These are phyloP conservation scores for Ceratocystis diversiconidia DNA, from an alignment of 2,329 filamentous ascomycete species.

Conservation along the genomic window DNA sequence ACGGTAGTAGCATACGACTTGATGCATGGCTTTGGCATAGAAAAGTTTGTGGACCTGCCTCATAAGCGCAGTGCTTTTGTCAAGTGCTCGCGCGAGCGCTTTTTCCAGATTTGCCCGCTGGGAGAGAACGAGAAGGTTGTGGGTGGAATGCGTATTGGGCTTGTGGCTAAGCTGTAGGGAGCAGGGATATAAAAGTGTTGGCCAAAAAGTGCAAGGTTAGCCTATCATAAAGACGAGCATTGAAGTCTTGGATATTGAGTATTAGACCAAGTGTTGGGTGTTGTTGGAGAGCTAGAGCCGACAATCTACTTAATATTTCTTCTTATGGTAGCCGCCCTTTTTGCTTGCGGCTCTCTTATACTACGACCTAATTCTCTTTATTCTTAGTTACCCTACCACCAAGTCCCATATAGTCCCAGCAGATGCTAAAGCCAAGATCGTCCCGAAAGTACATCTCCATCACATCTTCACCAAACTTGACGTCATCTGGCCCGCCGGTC, in stretches of 20 bases:
- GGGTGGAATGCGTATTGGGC: conserved; percentile 37
- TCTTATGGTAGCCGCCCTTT: background rate
- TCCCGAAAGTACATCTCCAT: conserved; percentile 51
- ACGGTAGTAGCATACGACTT: conserved; percentile 63
- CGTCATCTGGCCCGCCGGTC: conserved; percentile 43
- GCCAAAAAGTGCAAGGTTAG: background rate
- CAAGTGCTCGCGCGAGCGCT: conserved; percentile 49
- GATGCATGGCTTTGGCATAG: conserved; percentile 56
- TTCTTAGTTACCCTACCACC: conserved; percentile 22
- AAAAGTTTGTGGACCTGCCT: conserved; percentile 58
- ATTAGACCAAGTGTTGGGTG: no score
- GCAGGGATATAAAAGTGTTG: background rate
- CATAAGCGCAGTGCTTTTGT: conserved; percentile 58
- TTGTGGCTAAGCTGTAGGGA: conserved; percentile 39
- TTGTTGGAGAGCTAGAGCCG: no score
- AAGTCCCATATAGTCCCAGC: conserved; percentile 40
- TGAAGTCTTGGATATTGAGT: no score
- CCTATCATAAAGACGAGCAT: background rate
- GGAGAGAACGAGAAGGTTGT: conserved; percentile 42
- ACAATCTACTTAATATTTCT: no score
- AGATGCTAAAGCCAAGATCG: conserved; percentile 50
- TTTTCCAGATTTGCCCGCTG: conserved; percentile 53
- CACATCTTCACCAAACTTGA: conserved; percentile 46
- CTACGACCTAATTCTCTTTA: background rate
- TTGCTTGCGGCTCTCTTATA: background rate